A percentile compares a stretch with the other conserved stretches of the same genome.
Evolutionary conservation across 768 basidiomycete genomes (phyloP).

Genomic region (Naganishia friedmannii): DNA sequence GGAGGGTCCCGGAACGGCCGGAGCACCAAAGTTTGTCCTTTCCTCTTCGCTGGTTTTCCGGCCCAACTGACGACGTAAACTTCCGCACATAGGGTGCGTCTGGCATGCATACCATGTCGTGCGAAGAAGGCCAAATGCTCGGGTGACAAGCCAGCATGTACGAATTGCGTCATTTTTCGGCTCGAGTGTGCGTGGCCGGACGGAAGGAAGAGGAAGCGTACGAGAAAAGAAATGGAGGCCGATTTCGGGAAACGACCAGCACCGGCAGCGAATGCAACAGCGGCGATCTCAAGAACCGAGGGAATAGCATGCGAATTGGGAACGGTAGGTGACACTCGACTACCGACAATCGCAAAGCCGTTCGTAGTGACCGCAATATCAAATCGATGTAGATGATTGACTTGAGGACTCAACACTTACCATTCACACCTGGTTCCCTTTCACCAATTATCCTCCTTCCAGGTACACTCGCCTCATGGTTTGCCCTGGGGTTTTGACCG

Average conservation of each 20-base stretch:
- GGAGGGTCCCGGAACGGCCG: conserved; percentile 7
- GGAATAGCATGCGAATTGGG: no score
- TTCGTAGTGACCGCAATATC: neutral
- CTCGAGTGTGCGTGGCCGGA: conserved; percentile 46
- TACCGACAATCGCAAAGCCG: neutral
- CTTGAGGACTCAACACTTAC: no score
- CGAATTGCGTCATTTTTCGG: conserved; percentile 34
- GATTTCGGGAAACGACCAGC: conserved; percentile 36
- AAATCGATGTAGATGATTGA: no score
- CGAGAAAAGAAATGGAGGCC: conserved; percentile 48
- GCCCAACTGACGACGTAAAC: no score
- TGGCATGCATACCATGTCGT: conserved; percentile 30
- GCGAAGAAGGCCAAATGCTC: conserved; percentile 33
- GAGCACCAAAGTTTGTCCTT: conserved; percentile 12
- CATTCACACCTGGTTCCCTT: no score
- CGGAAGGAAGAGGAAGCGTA: conserved; percentile 45
- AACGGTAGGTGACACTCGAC: neutral
- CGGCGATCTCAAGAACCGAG: neutral
- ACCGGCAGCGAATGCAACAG: neutral
- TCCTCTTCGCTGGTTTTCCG: no score
- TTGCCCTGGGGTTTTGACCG: no score
- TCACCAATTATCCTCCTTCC: no score
- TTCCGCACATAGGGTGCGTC: conserved; percentile 22
- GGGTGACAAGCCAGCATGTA: conserved; percentile 25
- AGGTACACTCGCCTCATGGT: no score